Evolutionary conservation across 208 protist genomes (phyloP), one percentile per base, ranked within the genome.

Genomic region (Trypanosoma vivax): DNA sequence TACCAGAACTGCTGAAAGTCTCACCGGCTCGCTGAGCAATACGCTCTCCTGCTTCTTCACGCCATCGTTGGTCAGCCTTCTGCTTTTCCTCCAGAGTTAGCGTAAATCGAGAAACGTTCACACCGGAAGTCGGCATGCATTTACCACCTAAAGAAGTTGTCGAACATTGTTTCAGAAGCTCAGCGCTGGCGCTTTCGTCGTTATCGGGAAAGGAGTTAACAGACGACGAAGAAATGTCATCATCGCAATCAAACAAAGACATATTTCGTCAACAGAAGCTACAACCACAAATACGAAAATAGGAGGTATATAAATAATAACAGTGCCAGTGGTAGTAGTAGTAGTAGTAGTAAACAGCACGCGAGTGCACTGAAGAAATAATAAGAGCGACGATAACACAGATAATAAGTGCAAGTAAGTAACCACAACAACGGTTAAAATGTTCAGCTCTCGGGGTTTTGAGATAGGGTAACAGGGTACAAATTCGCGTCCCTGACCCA

Each of bases 391-490:
- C 28, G 16, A 25, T 24, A 27, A 51, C 50, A 50, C 14, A n/a
- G 41, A 37, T 40, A 67, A 23, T 16, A 34, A 41, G 14, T 45
- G 42, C 13, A 30, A 39, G 1, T 43, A 29, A 61, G 46, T 52
- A 35, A 23, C 1, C 5, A 55, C 11, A 40, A 43, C 6, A 55
- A 16, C 13, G 28, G 14, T 7, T 16, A 43, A 7, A 18, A 16
- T 9, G 14, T 11, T 3, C 16, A 23, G 16, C 50, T 73, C 63
- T 73, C 18, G 56, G 57, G 50, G 60, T 79, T 70, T 60, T 60
- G 66, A 79, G 66, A 76, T 71, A 76, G 70, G 63, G 52, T 16
- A 30, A 53, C 51, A 49, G 27, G 50, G 34, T 62, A 14, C 49
- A 61, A 19, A 29, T 50, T 21, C 27, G 29, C 30, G 16, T 38